A percentile compares a stretch with the other conserved stretches of the same genome.
These are phyloP conservation scores for Pilasporangium apinafurcum DNA, from an alignment of 352 stramenopile genomes.

Conservation along the genomic window DNA sequence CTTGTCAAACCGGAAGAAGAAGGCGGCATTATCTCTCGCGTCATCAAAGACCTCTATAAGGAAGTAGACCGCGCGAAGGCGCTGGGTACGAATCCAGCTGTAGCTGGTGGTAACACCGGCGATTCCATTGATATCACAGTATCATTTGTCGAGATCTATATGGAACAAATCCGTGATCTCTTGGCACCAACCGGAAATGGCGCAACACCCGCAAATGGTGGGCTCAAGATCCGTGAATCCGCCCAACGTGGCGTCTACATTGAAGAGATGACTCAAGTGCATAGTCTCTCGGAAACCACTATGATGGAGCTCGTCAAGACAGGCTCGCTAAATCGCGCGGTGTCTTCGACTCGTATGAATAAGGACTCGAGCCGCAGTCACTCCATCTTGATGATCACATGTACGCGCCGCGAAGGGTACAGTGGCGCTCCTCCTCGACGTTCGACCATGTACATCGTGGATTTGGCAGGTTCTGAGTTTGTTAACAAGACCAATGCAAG, in stretches of 20 bases:
- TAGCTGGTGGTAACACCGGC: neutral
- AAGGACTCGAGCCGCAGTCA: constrained; percentile 82
- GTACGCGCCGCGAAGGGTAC: constrained; percentile 15
- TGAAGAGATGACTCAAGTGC: constrained; percentile 58
- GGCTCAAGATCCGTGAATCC: constrained; percentile 74
- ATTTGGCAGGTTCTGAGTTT: constrained; percentile 80
- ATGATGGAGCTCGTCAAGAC: constrained; percentile 65
- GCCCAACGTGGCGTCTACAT: constrained; percentile 62
- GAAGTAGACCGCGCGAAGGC: constrained; percentile 17
- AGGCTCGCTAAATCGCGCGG: constrained; percentile 53
- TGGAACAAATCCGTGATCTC: constrained; percentile 82
- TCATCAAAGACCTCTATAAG: constrained; percentile 43
- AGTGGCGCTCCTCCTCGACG: constrained; percentile 21
- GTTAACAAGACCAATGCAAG: constrained; percentile 81
- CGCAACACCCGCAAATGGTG: constrained; percentile 13
- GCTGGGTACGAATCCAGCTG: neutral
- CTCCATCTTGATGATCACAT: constrained; percentile 61
- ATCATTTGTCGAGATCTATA: constrained; percentile 87
- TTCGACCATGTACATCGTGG: constrained; percentile 78
- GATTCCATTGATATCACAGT: constrained; percentile 42
- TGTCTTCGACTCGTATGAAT: constrained; percentile 88
- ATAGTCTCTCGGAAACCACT: constrained; percentile 19
- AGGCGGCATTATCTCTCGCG: constrained; percentile 54
- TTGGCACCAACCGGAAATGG: constrained; percentile 11
- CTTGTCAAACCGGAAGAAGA: constrained; percentile 49